Base-by-base conservation (phyloP, 768 basidiomycete species). In the Gelatoporia subvermispora region DNA sequence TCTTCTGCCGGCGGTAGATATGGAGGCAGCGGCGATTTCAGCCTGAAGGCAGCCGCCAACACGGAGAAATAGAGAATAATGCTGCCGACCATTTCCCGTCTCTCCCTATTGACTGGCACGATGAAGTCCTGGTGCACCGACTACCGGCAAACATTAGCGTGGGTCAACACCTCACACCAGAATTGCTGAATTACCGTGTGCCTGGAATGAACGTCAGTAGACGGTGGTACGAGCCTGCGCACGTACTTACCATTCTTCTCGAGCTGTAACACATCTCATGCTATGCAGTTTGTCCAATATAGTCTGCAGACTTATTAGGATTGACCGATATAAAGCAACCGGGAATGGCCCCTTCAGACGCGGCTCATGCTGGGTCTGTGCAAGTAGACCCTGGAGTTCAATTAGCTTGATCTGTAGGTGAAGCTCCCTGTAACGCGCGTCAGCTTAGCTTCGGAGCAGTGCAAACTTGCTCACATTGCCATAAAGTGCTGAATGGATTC, bases 321-420 rank as follows among this genome's bases (percentile, higher is more conserved):
- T 81, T 7, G 84, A 81, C 11, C 90, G 84, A 59, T 98, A 99
- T 8, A 93, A 70, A 41, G 78, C 67, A 15, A 89, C 79, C 2
- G 95, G 95, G 68, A 97, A 98, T 0, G 94, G 93, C 0, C 96
- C 96, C 63, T 98, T 99, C 49, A 97, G 65, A 24, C 96, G 84
- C 5, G 94, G 94, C 60, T 99, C 96, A 60, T 94, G 86, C 53
- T 85, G 84, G 0, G 96, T 87, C 59, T 97, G 90, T 9, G 82
- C 79, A 37, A 99, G 73, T n/a, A 97, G 68, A 1, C 77, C 82
- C 57, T 93, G 86, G 8, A 98, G 72, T 61, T 89, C 82, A 35
- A 94, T 88, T 38, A 99, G 69, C 61, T 92, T 87, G 59, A 89
- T 85, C 60, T 98, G 96, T 10, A 98, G 73, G 62, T 96, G 93